A percentile compares a stretch with the other conserved stretches of the same genome.
Conservation (phyloP, 352 stramenopile genomes). For the Phytophthora fragariae region DNA sequence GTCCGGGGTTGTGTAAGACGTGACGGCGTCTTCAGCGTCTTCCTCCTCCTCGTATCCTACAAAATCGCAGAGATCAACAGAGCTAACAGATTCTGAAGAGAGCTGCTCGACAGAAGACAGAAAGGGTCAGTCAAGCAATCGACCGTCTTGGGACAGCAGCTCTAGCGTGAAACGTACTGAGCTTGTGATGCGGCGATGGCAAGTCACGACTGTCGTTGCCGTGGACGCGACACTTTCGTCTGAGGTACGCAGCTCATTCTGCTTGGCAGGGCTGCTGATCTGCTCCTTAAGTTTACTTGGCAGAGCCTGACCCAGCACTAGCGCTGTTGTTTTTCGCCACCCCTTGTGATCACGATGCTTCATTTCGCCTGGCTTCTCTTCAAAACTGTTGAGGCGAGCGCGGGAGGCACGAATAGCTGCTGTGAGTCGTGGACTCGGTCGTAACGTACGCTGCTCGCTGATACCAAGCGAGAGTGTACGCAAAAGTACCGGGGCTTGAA, state of each 20-base stretch:
- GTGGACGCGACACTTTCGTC: slow-evolving; percentile 71
- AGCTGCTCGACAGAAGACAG: slow-evolving; percentile 17
- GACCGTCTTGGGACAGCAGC: too few relatives aligned
- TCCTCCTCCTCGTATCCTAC: slow-evolving; percentile 66
- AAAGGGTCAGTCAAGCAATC: not conserved
- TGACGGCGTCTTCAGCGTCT: slow-evolving; percentile 39
- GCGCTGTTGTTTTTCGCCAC: slow-evolving; percentile 23
- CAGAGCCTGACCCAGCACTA: slow-evolving; percentile 18
- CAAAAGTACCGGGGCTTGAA: slow-evolving; percentile 42
- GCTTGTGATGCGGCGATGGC: slow-evolving; percentile 61
- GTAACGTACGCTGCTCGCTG: slow-evolving; percentile 26
- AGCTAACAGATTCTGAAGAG: slow-evolving; percentile 43
- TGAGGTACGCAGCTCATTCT: slow-evolving; percentile 47
- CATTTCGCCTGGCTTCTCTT: slow-evolving; percentile 12
- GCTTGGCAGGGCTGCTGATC: slow-evolving; percentile 17
- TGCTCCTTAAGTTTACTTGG: slow-evolving; percentile 6
- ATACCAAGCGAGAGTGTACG: slow-evolving; percentile 57
- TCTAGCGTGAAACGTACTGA: slow-evolving; percentile 51
- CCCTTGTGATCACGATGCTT: slow-evolving; percentile 15
- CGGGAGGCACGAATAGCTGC: slow-evolving; percentile 58
- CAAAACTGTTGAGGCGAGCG: slow-evolving; percentile 43
- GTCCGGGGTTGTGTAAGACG: slow-evolving; percentile 50
- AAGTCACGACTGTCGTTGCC: slow-evolving; percentile 59
- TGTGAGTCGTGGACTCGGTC: slow-evolving; percentile 56
- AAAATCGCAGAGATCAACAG: slow-evolving; percentile 60